These are phyloP conservation scores for Saccharomycopsis sp. DNA, from an alignment of 805 yeast species.

Conservation along the genomic window DNA sequence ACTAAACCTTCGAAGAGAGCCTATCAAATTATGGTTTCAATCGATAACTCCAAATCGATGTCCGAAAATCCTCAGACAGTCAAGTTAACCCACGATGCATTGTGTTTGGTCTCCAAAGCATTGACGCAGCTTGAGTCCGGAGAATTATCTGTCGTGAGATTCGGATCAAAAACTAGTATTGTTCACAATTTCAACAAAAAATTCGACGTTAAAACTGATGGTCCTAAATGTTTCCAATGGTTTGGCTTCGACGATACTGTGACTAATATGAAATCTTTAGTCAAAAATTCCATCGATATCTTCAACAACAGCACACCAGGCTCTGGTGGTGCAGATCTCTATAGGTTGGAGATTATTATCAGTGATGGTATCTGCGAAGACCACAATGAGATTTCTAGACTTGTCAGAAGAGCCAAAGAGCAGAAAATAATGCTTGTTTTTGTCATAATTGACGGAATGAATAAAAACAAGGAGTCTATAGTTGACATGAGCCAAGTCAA, in stretches of 20 bases:
- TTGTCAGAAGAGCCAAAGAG: constrained; percentile 89
- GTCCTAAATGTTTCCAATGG: constrained; percentile 77
- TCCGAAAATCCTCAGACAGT: constrained; percentile 78
- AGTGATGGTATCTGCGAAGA: constrained; percentile 98
- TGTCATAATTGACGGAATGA: constrained; percentile 87
- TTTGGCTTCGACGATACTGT: constrained; percentile 84
- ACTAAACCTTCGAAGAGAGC: constrained; percentile 96
- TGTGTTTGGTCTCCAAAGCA: constrained; percentile 90
- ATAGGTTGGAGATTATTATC: constrained; percentile 89
- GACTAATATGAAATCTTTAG: constrained; percentile 75
- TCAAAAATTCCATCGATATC: constrained; percentile 62
- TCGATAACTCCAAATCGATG: constrained; percentile 98
- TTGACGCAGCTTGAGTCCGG: constrained; percentile 93
- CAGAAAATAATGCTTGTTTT: constrained; percentile 91
- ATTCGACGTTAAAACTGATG: constrained; percentile 67
- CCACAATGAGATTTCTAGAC: constrained; percentile 71
- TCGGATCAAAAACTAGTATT: constrained; percentile 77
- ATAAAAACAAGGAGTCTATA: constrained; percentile 63
- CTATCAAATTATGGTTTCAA: constrained; percentile 94
- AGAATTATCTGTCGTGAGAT: constrained; percentile 79
- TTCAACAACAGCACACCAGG: constrained; percentile 54
- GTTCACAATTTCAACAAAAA: constrained; percentile 88
- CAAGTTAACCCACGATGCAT: constrained; percentile 87
- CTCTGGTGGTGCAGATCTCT: constrained; percentile 53
- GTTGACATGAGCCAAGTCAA: constrained; percentile 91